These are phyloP conservation scores for Globisporangium nagaii DNA, from an alignment of 352 stramenopile species.

Conservation along the genomic window DNA sequence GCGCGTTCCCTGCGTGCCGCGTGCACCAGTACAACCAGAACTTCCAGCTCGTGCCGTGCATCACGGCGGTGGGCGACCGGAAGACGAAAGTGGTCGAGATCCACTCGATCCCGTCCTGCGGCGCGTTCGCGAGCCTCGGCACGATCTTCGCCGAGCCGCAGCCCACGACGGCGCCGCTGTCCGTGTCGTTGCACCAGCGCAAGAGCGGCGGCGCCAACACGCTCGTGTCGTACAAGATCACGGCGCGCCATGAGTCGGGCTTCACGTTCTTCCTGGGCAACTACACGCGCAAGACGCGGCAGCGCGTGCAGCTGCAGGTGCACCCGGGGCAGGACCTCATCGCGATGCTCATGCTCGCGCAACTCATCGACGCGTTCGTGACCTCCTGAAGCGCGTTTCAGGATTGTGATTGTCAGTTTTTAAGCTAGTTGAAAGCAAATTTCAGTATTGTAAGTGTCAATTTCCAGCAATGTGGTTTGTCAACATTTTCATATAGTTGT, in stretches of 20 bases:
- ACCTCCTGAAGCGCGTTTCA: neutral
- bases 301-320: conserved; percentile 11
- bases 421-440: no score
- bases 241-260: conserved; percentile 11
- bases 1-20: conserved; percentile 19
- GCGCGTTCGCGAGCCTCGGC: conserved; percentile 14
- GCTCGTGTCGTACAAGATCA: conserved; percentile 16
- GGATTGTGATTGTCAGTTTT: neutral
- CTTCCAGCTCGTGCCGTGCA: conserved; percentile 18
- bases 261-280: conserved; percentile 24
- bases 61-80: conserved; percentile 11
- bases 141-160: conserved; percentile 10
- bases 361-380: conserved; percentile 16
- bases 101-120: conserved; percentile 11
- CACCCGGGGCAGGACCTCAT: conserved; percentile 22
- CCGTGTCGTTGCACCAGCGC: neutral
- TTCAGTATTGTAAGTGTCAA: no score
- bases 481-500: no score
- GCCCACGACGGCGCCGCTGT: neutral
- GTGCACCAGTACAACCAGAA: conserved; percentile 18
- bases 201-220: neutral
- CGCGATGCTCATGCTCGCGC: conserved; percentile 20
- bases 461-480: no score
- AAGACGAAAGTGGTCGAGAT: conserved; percentile 8
- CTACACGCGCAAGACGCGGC: conserved; percentile 14